Conservation (phyloP, 495 filamentous ascomycete species). For the Glonium stellatum region DNA sequence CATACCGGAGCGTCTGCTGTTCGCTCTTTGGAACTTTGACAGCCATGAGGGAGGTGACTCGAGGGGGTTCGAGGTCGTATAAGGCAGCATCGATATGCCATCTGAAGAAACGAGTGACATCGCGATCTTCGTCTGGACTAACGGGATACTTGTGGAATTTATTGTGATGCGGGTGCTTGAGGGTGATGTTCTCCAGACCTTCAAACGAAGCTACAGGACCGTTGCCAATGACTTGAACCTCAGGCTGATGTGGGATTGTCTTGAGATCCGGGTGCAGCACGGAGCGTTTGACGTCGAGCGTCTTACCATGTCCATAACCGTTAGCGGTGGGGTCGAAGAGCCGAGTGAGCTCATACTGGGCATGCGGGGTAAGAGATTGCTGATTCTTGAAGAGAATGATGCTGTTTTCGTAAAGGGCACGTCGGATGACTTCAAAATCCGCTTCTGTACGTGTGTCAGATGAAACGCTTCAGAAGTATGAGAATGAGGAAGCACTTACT, state of each 20-base stretch:
- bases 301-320: slow-evolving; percentile 67
- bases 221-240: slow-evolving; percentile 74
- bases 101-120: slow-evolving; percentile 64
- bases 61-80: slow-evolving; percentile 62
- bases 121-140: slow-evolving; percentile 55
- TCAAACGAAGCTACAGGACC: slow-evolving; percentile 58
- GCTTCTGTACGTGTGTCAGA: slow-evolving; percentile 39
- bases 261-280: slow-evolving; percentile 72
- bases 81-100: slow-evolving; percentile 77
- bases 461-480: not conserved
- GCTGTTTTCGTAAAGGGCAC: slow-evolving; percentile 55
- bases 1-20: slow-evolving; percentile 59
- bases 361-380: slow-evolving; percentile 50
- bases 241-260: slow-evolving; percentile 69
- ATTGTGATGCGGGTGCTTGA: slow-evolving; percentile 67
- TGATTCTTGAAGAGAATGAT: slow-evolving; percentile 66
- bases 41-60: slow-evolving; percentile 62
- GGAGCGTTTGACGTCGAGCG: slow-evolving; percentile 57
- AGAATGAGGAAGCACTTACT: not conserved
- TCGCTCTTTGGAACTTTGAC: slow-evolving; percentile 59
- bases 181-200: slow-evolving; percentile 56
- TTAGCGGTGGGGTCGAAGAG: slow-evolving; percentile 59
- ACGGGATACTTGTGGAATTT: slow-evolving; percentile 63
- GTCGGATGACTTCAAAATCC: slow-evolving; percentile 52
- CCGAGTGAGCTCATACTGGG: slow-evolving; percentile 63